A percentile compares a stretch with the other conserved stretches of the same genome.
These are phyloP conservation scores for Puccinia hordei DNA, from an alignment of 1,284 basidiomycete species.

Conservation along the genomic window DNA sequence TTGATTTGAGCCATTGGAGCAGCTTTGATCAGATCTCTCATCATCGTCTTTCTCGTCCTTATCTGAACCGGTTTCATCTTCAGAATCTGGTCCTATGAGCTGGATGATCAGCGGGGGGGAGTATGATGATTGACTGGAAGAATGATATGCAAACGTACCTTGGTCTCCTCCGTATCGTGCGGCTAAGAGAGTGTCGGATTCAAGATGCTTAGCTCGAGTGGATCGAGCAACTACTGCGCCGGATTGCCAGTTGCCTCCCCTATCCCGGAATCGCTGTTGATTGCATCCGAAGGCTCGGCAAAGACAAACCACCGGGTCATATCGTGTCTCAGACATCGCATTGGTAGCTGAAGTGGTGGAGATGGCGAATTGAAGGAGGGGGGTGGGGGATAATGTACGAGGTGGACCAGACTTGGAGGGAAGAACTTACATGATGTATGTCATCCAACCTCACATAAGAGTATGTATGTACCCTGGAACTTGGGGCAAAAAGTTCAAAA, in stretches of 20 bases:
- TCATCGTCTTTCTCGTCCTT: too few species aligned
- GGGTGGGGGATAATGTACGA: too few species aligned
- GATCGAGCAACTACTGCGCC: background rate
- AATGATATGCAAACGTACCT: conserved; percentile 9
- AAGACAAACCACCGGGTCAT: conserved; percentile 5
- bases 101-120: too few species aligned
- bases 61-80: background rate
- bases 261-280: conserved; percentile 13
- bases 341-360: background rate
- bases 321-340: conserved; percentile 10
- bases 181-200: background rate
- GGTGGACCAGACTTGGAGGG: too few species aligned
- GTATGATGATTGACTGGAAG: too few species aligned
- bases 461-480: too few species aligned
- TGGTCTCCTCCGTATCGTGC: conserved; percentile 8
- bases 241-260: conserved; percentile 9
- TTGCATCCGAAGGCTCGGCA: conserved; percentile 1
- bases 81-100: background rate
- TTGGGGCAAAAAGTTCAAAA: too few species aligned
- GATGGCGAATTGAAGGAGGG: background rate
- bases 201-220: background rate
- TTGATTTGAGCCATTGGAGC: background rate
- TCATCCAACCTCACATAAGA: too few species aligned
- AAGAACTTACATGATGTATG: too few species aligned
- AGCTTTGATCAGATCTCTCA: background rate